Base-by-base conservation (phyloP, 352 stramenopile species). In the Globisporangium alternatum region DNA sequence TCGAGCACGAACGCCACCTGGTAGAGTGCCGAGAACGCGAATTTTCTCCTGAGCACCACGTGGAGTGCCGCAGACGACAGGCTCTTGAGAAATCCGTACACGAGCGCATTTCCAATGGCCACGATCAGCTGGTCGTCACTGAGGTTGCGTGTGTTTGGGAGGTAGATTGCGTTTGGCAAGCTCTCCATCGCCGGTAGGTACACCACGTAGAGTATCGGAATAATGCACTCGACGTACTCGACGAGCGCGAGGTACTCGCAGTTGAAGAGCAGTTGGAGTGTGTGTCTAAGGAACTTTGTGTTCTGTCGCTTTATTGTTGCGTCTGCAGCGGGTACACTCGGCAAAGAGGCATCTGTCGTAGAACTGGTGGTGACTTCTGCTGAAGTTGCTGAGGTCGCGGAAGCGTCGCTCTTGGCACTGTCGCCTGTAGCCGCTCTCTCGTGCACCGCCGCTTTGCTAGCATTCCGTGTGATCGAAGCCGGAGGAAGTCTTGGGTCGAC, bases 1-100 rank as follows among this genome's bases (percentile, higher is more conserved):
- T 54, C 25, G 28, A 85, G 66, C 30, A 85, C 74, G 51, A 85
- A 85, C 7, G 69, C 74, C 19, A 81, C 41, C 39, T 77, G 69
- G 37, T 80, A 75, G 9, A 66, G 8, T 0, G 64, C 49, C 7
- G 69, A 71, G 21, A 71, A 69, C 2, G 51, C 65, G 31, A 82
- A 63, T 41, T 58, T 67, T 30, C 64, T 44, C 33, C 66, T 66
- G 1, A 80, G 39, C 9, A 65, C 31, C 3, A 68, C 2, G 21
- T 74, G 47, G 2, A 67, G 13, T 7, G 3, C 31, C 3, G 52
- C n/a, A 13, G 78, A 64, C 10, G 74, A 71, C 12, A 71, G n/a
- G n/a, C 73, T 5, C 57, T 77, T 66, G 25, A 77, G 45, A 13
- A 63, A 30, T 10, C 62, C 64, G 28, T 74, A 68, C 5, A 77